Conservation (phyloP, 2,329 filamentous ascomycete genomes). For the Fusarium luffae region DNA sequence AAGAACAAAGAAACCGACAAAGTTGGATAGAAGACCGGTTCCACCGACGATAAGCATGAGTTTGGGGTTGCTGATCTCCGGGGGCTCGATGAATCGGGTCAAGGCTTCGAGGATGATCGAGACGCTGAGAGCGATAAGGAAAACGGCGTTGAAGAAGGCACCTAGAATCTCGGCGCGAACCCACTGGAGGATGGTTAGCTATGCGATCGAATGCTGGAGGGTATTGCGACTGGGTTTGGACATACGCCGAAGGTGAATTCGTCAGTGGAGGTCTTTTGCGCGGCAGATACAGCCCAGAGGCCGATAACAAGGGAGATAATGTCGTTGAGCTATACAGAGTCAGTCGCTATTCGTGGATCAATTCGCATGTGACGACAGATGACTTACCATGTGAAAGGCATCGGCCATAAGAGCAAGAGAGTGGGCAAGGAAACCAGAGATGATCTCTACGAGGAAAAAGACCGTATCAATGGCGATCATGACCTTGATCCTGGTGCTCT, state of each 20-base stretch:
- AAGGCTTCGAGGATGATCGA: conserved; percentile 97
- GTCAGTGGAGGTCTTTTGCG: conserved; percentile 85
- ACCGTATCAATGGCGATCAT: conserved; percentile 89
- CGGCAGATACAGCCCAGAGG: conserved; percentile 93
- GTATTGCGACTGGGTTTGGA: conserved; percentile 31
- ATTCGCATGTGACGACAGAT: background rate
- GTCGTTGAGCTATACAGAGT: conserved; percentile 80
- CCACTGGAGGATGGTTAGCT: conserved; percentile 70
- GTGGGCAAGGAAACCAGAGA: conserved; percentile 85
- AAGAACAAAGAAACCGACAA: conserved; percentile 88
- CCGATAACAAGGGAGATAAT: conserved; percentile 93
- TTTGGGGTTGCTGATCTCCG: conserved; percentile 84
- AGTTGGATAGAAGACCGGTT: conserved; percentile 86
- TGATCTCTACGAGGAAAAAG: conserved; percentile 92
- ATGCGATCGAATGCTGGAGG: background rate
- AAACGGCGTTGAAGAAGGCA: conserved; percentile 96
- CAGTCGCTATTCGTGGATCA: conserved; percentile 16
- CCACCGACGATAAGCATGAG: conserved; percentile 91
- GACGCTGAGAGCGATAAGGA: conserved; percentile 94
- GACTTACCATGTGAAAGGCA: conserved; percentile 93
- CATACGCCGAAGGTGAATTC: conserved; percentile 94
- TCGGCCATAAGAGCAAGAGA: conserved; percentile 95
- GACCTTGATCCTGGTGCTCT: conserved; percentile 90
- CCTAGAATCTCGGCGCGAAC: conserved; percentile 96
- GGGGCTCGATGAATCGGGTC: conserved; percentile 90